Conservation (phyloP, 1,139 yeast genomes). For the Meyerozyma carpophila region DNA sequence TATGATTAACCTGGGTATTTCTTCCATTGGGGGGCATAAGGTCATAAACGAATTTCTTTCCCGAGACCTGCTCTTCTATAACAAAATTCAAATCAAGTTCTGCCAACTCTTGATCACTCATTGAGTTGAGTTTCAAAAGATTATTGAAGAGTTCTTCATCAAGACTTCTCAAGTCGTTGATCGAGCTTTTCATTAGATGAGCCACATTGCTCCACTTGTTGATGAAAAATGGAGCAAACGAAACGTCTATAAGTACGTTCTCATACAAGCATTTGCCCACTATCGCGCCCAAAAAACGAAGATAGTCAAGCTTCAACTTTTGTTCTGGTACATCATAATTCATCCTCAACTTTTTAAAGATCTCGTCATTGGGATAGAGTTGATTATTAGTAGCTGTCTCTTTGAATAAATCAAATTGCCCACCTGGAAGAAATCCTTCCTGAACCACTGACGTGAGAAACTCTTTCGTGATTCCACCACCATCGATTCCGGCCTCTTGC, state of each 20-base stretch:
- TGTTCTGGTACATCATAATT: slow-evolving; percentile 25
- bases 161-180: slow-evolving; percentile 71
- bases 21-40: slow-evolving; percentile 57
- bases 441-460: slow-evolving; percentile 68
- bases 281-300: slow-evolving; percentile 69
- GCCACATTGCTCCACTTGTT: slow-evolving; percentile 55
- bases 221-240: slow-evolving; percentile 83
- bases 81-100: slow-evolving; percentile 64
- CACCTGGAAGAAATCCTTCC: slow-evolving; percentile 54
- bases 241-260: slow-evolving; percentile 71
- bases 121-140: slow-evolving; percentile 55
- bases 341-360: slow-evolving; percentile 27
- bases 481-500: slow-evolving; percentile 87
- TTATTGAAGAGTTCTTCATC: slow-evolving; percentile 66
- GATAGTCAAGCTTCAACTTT: slow-evolving; percentile 30
- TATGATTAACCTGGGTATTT: slow-evolving; percentile 46
- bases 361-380: slow-evolving; percentile 69
- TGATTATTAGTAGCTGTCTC: slow-evolving; percentile 49
- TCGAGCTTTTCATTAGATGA: slow-evolving; percentile 44
- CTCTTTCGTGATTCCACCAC: slow-evolving; percentile 95
- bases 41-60: slow-evolving; percentile 41
- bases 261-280: slow-evolving; percentile 92
- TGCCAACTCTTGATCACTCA: slow-evolving; percentile 53
- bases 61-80: slow-evolving; percentile 41
- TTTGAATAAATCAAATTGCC: slow-evolving; percentile 37